Conservation (phyloP, 192 early-diverging fungal species). For the Backusella mclennaniae region DNA sequence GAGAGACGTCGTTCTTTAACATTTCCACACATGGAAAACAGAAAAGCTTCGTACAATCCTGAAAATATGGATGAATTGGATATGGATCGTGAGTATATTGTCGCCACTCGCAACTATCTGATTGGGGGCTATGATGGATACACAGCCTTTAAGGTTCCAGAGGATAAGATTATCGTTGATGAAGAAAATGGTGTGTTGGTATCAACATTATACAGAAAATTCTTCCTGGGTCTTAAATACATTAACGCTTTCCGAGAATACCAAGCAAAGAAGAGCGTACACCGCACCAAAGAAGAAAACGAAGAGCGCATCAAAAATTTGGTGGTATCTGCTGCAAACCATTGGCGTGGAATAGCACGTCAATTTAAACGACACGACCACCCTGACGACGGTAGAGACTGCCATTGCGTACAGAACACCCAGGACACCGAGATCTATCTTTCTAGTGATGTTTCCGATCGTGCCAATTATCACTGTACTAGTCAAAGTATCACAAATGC, state of each 20-base stretch:
- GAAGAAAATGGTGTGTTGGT: slow-evolving; percentile 62
- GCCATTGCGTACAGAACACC: background rate
- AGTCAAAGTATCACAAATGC: slow-evolving; percentile 20
- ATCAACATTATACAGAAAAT: slow-evolving; percentile 52
- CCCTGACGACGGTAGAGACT: background rate
- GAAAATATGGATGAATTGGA: slow-evolving; percentile 46
- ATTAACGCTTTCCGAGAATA: slow-evolving; percentile 52
- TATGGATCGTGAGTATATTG: slow-evolving; percentile 43
- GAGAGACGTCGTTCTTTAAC: background rate
- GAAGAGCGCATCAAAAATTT: slow-evolving; percentile 12
- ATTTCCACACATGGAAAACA: slow-evolving; percentile 24
- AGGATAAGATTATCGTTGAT: slow-evolving; percentile 51
- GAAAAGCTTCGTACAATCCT: slow-evolving; percentile 19
- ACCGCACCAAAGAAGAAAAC: slow-evolving; percentile 5
- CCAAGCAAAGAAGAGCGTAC: slow-evolving; percentile 8
- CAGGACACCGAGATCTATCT: background rate
- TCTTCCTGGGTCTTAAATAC: slow-evolving; percentile 59
- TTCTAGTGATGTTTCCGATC: background rate
- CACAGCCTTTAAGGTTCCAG: slow-evolving; percentile 35
- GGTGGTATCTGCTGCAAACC: background rate
- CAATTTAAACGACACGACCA: slow-evolving; percentile 10
- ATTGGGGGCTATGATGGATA: slow-evolving; percentile 64
- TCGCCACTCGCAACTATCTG: slow-evolving; percentile 64
- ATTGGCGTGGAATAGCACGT: slow-evolving; percentile 16
- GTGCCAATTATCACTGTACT: slow-evolving; percentile 14